Conservation (phyloP, 441 rosid genomes). For the Syzygium malaccense region DNA sequence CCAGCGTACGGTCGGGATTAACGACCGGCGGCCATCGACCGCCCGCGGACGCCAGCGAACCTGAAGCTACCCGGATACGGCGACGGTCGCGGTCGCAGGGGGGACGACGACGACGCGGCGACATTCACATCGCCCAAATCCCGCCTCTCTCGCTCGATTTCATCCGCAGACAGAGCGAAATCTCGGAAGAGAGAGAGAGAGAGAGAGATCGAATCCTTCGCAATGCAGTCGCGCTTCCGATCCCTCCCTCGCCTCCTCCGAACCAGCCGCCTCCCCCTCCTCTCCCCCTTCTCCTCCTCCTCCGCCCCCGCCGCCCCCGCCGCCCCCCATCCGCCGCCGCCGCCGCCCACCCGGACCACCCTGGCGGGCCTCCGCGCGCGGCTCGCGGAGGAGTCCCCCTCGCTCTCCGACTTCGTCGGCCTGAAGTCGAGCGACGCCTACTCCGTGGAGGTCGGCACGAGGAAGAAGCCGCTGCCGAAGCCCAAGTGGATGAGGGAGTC, state of each 20-base stretch:
- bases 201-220: neutral
- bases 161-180: neutral
- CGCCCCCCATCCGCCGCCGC: slow-evolving; percentile 20
- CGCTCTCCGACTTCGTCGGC: slow-evolving; percentile 52
- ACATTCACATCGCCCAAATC: neutral
- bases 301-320: slow-evolving; percentile 11
- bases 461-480: slow-evolving; percentile 91
- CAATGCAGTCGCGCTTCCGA: slow-evolving; percentile 30
- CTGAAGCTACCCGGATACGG: neutral
- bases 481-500: slow-evolving; percentile 98
- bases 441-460: slow-evolving; percentile 93
- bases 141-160: neutral
- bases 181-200: neutral
- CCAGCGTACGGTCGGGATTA: neutral
- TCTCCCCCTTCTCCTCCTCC: slow-evolving; percentile 32
- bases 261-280: slow-evolving; percentile 8
- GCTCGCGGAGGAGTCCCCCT: slow-evolving; percentile 61
- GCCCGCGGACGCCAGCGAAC: neutral
- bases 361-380: slow-evolving; percentile 82
- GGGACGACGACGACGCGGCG: neutral
- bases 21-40: neutral
- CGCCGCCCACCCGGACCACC: slow-evolving; percentile 25
- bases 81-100: neutral
- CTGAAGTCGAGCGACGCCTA: slow-evolving; percentile 37
- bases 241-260: slow-evolving; percentile 26